Percentiles rank a stretch among this genome's conserved stretches.
phyloP scores from a whole-genome alignment of 495 filamentous ascomycete species.

The Xylaria nigripes region DNA sequence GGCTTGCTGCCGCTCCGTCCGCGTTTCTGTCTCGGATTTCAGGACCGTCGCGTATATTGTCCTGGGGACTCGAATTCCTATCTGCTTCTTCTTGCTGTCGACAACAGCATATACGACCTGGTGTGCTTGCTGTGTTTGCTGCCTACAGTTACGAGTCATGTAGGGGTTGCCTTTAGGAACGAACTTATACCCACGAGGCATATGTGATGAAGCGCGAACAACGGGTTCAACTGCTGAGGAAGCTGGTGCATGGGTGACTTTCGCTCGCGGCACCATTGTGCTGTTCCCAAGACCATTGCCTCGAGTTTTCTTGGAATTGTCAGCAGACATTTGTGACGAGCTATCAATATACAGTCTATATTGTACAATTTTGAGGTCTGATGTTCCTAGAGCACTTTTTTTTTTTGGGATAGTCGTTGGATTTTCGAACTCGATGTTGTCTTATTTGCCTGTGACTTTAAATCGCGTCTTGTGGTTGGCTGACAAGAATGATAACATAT shows the following conservation, averaged over 20 bases:
- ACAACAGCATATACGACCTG: conserved; percentile 29
- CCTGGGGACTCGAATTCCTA: conserved; percentile 34
- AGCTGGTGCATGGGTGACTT: neutral
- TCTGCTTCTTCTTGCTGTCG: conserved; percentile 12
- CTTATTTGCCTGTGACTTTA: too few species aligned
- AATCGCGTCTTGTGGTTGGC: neutral
- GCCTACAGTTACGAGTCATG: conserved; percentile 31
- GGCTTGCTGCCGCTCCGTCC: conserved; percentile 15
- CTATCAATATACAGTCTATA: neutral
- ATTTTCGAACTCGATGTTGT: neutral
- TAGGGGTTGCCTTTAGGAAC: conserved; percentile 33
- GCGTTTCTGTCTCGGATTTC: conserved; percentile 20
- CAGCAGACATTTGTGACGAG: neutral
- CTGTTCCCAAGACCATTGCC: neutral
- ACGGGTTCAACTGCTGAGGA: neutral
- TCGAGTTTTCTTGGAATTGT: neutral
- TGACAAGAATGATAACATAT: neutral
- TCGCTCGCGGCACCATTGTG: neutral
- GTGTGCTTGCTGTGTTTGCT: conserved; percentile 21
- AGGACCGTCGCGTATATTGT: conserved; percentile 22
- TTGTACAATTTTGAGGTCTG: neutral
- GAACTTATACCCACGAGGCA: conserved; percentile 30
- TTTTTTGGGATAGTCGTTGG: too few species aligned
- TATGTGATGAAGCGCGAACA: conserved; percentile 6
- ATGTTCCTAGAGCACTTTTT: too few species aligned